Evolutionary conservation across 2,329 filamentous ascomycete species (phyloP).

Genomic region (Talaromyces islandicus): DNA sequence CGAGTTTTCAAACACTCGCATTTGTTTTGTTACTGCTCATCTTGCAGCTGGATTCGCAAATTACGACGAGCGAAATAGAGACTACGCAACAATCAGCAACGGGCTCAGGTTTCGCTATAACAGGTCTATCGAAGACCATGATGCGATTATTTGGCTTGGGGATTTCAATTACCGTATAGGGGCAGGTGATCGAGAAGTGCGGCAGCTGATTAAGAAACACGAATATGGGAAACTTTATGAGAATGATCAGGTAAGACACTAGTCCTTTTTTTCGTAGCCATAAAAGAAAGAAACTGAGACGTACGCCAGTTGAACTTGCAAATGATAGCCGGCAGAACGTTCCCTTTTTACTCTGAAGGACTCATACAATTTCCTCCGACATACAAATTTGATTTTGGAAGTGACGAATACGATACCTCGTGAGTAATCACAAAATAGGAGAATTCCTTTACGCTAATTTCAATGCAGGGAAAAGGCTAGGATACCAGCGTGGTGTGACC

Average conservation of each 20-base stretch:
- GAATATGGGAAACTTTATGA: slow-evolving; percentile 78
- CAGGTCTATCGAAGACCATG: slow-evolving; percentile 84
- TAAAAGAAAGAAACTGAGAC: neutral
- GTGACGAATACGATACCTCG: slow-evolving; percentile 87
- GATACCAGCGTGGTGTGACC: slow-evolving; percentile 96
- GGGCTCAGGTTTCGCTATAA: slow-evolving; percentile 89
- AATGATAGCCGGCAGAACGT: slow-evolving; percentile 87
- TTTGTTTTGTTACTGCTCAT: slow-evolving; percentile 96
- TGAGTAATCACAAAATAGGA: slow-evolving; percentile 36
- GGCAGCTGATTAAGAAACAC: slow-evolving; percentile 63
- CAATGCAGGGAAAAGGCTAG: slow-evolving; percentile 72
- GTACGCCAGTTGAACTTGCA: slow-evolving; percentile 70
- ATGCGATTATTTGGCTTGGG: slow-evolving; percentile 86
- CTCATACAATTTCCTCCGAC: slow-evolving; percentile 85
- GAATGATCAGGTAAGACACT: slow-evolving; percentile 67
- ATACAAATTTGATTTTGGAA: slow-evolving; percentile 90
- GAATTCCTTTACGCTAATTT: slow-evolving; percentile 22
- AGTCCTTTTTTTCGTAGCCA: neutral
- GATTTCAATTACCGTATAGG: slow-evolving; percentile 99
- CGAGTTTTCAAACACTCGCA: slow-evolving; percentile 84
- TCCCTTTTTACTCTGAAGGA: slow-evolving; percentile 87
- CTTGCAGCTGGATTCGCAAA: slow-evolving; percentile 93
- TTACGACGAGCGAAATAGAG: slow-evolving; percentile 90
- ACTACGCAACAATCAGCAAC: slow-evolving; percentile 82
- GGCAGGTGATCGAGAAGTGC: slow-evolving; percentile 69